Evolutionary conservation across 1,284 basidiomycete genomes (phyloP).

Genomic region (Testicularia cyperi): DNA sequence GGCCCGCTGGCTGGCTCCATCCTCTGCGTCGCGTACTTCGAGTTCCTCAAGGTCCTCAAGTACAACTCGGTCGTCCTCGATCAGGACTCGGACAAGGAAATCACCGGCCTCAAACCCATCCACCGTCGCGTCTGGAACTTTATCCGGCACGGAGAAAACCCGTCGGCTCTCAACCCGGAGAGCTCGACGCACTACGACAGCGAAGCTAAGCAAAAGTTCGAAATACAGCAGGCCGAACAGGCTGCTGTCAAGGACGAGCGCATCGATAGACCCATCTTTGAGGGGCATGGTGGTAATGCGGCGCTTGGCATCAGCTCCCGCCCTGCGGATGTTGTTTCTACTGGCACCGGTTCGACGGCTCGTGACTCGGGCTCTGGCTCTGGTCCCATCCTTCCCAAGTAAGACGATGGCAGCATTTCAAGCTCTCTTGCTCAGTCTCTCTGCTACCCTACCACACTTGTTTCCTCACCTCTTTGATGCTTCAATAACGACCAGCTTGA

Average conservation of each 20-base stretch:
- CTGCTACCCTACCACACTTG: too few species aligned
- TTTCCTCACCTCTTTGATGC: too few species aligned
- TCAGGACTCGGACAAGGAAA: constrained; percentile 40
- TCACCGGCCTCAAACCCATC: constrained; percentile 31
- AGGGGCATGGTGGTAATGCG: constrained; percentile 10
- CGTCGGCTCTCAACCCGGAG: constrained; percentile 22
- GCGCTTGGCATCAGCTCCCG: not conserved
- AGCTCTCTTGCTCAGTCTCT: too few species aligned
- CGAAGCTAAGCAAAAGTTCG: constrained; percentile 13
- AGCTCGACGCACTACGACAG: constrained; percentile 21
- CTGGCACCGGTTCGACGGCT: constrained; percentile 9
- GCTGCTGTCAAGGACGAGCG: constrained; percentile 7
- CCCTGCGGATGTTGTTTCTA: constrained; percentile 4
- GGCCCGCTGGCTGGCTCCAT: constrained; percentile 26
- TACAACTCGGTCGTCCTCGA: constrained; percentile 37
- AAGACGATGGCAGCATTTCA: not conserved
- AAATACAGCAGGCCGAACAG: constrained; percentile 9
- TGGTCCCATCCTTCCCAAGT: constrained; percentile 20
- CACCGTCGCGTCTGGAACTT: constrained; percentile 29
- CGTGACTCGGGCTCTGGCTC: not conserved
- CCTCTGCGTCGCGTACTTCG: constrained; percentile 10
- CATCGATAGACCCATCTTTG: constrained; percentile 23
- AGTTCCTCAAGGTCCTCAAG: constrained; percentile 22
- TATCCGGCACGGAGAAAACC: constrained; percentile 18
- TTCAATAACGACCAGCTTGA: too few species aligned